Evolutionary conservation across 768 basidiomycete genomes (phyloP), one percentile per base, ranked within the genome.

Genomic region (Trametes cingulata): DNA sequence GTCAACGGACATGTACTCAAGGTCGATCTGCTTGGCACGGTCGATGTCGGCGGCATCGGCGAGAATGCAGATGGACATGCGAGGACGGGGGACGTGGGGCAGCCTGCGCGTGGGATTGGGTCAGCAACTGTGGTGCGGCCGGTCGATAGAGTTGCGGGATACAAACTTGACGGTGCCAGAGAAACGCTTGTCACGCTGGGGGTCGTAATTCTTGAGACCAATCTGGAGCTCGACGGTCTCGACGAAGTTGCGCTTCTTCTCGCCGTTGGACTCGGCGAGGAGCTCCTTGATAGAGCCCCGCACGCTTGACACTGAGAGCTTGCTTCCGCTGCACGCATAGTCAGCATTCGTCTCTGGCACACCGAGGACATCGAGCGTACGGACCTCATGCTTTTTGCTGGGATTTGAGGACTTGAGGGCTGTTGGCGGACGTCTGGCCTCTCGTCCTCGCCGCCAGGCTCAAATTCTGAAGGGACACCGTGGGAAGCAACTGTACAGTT

Each of bases 161-260:
- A 75, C 83, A 61, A 66, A 95, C 95, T 95, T 96, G 79, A 96
- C 93, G 51, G 94, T 97, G 72, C 94, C 94, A 66, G 93, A 95
- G 91, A 99, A 98, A 93, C 97, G 97, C 84, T 98, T 99, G 79
- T 99, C 97, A 66, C 97, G 84, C 86, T 98, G 97, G 69, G 97
- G 96, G 77, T 99, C 95, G 81, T 97, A 97, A 85, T 97, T 97
- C 83, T 96, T 97, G 72, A 97, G 85, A 68, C 95, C 95, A 69
- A 97, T 92, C 77, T 96, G 94, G 68, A 97, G 84, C 77, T 97
- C 95, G 73, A 96, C 88, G 58, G 95, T 97, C 84, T 96, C 94
- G 64, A 95, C 85, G 74, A 95, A 96, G 77, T 96, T 95, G 69
- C 94, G 87, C 78, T 84, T 90, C 80, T 91, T 90, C 76, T 94